These are phyloP conservation scores for Knufia fluminis DNA, from an alignment of 2,329 filamentous ascomycete genomes.

Conservation along the genomic window DNA sequence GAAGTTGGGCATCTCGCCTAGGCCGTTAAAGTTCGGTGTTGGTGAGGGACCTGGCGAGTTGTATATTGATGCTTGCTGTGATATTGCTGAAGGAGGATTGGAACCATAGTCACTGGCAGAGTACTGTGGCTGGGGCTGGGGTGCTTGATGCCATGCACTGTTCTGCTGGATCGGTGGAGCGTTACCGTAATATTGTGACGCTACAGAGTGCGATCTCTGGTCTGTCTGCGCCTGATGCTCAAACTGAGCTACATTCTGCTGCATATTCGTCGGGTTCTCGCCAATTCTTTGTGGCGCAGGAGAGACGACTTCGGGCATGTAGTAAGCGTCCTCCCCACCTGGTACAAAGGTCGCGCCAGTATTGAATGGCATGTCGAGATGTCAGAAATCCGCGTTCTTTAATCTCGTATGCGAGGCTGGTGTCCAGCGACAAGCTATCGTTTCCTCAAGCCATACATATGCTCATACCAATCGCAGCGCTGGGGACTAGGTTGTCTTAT, in stretches of 20 bases:
- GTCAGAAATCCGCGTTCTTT: background rate
- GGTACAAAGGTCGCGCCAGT: constrained; percentile 57
- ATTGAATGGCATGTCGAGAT: constrained; percentile 18
- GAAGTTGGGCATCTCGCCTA: constrained; percentile 61
- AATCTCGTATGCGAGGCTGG: background rate
- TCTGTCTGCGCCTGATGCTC: constrained; percentile 58
- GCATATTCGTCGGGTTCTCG: constrained; percentile 72
- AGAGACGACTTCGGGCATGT: constrained; percentile 60
- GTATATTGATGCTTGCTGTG: background rate
- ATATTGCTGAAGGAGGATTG: background rate
- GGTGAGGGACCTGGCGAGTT: constrained; percentile 35
- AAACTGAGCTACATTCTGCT: constrained; percentile 83
- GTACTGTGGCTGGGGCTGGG: background rate
- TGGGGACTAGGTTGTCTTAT: background rate
- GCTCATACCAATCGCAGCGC: background rate
- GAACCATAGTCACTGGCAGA: background rate
- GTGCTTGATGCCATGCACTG: constrained; percentile 3
- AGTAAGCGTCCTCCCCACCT: constrained; percentile 58
- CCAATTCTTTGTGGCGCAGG: constrained; percentile 60
- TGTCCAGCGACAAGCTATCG: background rate
- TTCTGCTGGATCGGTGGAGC: constrained; percentile 3
- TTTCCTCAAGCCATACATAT: background rate
- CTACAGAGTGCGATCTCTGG: background rate
- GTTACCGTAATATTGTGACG: background rate
- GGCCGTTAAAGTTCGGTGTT: constrained; percentile 42